Base-by-base conservation (phyloP, 371 early-diverging fungal genomes). In the Smittium culicis region DNA sequence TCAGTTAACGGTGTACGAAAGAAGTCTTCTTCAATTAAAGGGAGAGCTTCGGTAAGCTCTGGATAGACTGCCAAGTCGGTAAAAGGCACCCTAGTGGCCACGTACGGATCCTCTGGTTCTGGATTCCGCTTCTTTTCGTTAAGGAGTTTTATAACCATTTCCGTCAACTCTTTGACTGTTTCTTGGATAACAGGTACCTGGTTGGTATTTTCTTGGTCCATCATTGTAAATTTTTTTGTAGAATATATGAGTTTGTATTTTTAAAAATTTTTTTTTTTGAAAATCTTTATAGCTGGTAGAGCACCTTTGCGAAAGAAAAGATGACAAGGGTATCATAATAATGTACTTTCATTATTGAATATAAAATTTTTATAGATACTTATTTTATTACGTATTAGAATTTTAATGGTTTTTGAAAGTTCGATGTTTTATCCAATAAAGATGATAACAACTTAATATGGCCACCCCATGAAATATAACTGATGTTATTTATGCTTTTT, bases 1-100 rank as follows among this genome's bases (percentile, higher is more conserved):
- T 59, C 60, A 11, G 5, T 14, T 16, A 29, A n/a, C 60, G 5
- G 29, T 27, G 60, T 59, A 29, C 31, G 27, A 5, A 29, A 59
- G 60, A 59, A 59, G 60, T 59, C 31, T 59, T 14, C n/a, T n/a
- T 59, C 60, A 59, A 59, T 59, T 16, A n/a, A 59, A 59, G 60
- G 60, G n/a, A 59, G 27, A 31, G 31, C 27, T 59, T 27, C 60
- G n/a, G n/a, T 59, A 27, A 59, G 5, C n/a, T 59, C 60, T 14
- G 27, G n/a, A 31, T 59, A 59, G 29, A 31, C 60, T 5, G 16
- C 60, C 27, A 59, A 31, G 16, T 59, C 60, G 16, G 31, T 14
- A 5, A 31, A 31, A 29, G 27, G 60, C n/a, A 29, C n/a, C 31
- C 60, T 59, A 11, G 60, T 11, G 16, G 29, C n/a, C 11, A 59